A percentile compares a stretch with the other conserved stretches of the same genome.
These are phyloP conservation scores for Limtongia smithiae DNA, from an alignment of 805 yeast genomes.

Conservation along the genomic window DNA sequence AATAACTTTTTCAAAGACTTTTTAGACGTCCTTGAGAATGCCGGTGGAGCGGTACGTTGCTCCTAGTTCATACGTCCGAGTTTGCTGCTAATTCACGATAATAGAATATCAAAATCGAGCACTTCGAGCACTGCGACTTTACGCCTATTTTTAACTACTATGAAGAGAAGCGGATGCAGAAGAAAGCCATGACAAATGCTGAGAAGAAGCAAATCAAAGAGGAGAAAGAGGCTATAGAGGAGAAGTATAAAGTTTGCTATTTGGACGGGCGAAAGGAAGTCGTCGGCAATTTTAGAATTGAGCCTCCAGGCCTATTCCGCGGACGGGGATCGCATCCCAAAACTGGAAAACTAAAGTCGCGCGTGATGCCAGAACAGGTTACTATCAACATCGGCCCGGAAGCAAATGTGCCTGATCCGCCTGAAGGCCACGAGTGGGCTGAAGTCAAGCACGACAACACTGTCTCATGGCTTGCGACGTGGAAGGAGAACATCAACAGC, in stretches of 20 bases:
- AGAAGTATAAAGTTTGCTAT: constrained; percentile 71
- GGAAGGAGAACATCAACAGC: constrained; percentile 89
- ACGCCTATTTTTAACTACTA: constrained; percentile 66
- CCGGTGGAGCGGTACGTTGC: constrained; percentile 55
- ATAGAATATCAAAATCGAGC: constrained; percentile 44
- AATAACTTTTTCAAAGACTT: constrained; percentile 85
- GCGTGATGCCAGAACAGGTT: constrained; percentile 87
- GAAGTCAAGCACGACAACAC: constrained; percentile 83
- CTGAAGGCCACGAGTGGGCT: constrained; percentile 87
- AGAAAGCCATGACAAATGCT: constrained; percentile 61
- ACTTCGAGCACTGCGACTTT: constrained; percentile 74
- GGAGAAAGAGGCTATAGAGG: constrained; percentile 74
- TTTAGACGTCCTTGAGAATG: constrained; percentile 58
- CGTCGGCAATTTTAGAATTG: constrained; percentile 90
- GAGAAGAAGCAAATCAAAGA: constrained; percentile 71
- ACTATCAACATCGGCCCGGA: constrained; percentile 75
- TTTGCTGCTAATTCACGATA: background rate
- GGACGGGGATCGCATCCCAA: constrained; percentile 98
- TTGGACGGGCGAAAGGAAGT: constrained; percentile 86
- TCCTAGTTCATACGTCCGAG: background rate
- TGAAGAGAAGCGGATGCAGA: constrained; percentile 66
- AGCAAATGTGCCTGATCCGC: constrained; percentile 73
- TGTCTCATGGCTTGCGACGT: constrained; percentile 94
- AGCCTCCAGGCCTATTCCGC: constrained; percentile 93
- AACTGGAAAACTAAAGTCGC: constrained; percentile 82